Conservation (phyloP, 805 yeast species). For the Wickerhamomyces bisporus region DNA sequence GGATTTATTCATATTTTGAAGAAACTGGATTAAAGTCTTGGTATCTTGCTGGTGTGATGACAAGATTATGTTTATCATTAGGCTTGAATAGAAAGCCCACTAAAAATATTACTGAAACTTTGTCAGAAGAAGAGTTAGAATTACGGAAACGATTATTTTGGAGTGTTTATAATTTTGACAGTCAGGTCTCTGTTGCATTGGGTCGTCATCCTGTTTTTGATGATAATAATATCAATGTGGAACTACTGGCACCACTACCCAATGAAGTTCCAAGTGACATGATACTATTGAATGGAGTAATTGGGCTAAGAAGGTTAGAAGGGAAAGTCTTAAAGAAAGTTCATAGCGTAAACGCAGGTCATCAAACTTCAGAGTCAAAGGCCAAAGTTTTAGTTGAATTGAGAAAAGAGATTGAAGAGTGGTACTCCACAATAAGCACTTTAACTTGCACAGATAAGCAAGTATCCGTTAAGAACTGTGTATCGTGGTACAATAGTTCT, state of each 20-base stretch:
- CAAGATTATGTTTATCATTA: conserved; percentile 38
- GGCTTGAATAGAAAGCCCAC: conserved; percentile 39
- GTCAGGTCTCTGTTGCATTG: conserved; percentile 42
- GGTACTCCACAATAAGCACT: conserved; percentile 26
- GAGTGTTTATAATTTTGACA: conserved; percentile 44
- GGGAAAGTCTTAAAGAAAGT: conserved; percentile 40
- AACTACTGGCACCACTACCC: conserved; percentile 33
- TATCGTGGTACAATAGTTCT: conserved; percentile 33
- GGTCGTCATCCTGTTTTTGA: conserved; percentile 45
- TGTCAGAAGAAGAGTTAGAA: conserved; percentile 22
- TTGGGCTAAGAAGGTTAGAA: conserved; percentile 40
- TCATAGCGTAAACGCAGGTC: conserved; percentile 39
- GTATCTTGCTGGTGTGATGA: conserved; percentile 45
- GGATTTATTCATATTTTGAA: conserved; percentile 47
- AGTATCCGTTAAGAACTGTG: conserved; percentile 4
- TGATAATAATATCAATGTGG: conserved; percentile 46
- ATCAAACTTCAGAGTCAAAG: conserved; percentile 11
- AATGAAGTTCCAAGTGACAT: conserved; percentile 38
- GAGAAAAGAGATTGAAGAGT: conserved; percentile 27
- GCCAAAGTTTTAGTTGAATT: conserved; percentile 4
- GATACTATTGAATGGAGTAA: conserved; percentile 36
- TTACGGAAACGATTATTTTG: conserved; percentile 40
- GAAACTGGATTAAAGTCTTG: conserved; percentile 45
- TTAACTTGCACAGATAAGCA: conserved; percentile 15
- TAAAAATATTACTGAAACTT: neutral